These are phyloP conservation scores for Rostrohypoxylon terebratum DNA, from an alignment of 495 filamentous ascomycete genomes.

Conservation along the genomic window DNA sequence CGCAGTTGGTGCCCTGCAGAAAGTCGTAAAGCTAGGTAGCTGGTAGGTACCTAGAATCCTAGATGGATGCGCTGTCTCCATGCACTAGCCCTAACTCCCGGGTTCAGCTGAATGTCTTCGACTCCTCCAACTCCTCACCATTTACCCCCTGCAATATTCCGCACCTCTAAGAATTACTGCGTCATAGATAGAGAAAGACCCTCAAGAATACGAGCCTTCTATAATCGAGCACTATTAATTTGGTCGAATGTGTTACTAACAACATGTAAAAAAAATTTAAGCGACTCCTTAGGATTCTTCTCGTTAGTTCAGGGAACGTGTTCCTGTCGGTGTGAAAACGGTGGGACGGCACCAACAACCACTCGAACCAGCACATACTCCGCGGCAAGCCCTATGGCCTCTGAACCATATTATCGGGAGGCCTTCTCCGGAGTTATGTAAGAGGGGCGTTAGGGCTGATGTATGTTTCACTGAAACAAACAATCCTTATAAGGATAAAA, in stretches of 20 bases:
- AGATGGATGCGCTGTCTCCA: conserved; percentile 19
- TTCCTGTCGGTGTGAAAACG: conserved; percentile 1
- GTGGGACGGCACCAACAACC: neutral
- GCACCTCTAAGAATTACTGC: neutral
- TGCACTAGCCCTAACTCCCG: conserved; percentile 19
- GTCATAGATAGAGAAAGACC: neutral
- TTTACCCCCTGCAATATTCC: neutral
- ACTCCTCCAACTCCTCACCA: neutral
- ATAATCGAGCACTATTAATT: neutral
- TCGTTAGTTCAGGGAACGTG: neutral
- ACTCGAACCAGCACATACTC: neutral
- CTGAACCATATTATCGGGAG: conserved; percentile 9
- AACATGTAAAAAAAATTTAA: neutral
- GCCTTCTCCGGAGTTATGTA: neutral
- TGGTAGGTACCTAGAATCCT: no score
- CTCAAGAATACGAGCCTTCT: neutral
- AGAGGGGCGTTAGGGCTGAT: conserved; percentile 19
- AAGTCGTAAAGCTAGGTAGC: conserved; percentile 12
- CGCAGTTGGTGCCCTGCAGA: conserved; percentile 11
- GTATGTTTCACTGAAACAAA: conserved; percentile 11
- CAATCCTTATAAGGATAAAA: neutral
- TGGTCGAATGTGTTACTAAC: neutral
- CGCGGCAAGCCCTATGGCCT: neutral
- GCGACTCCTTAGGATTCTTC: neutral
- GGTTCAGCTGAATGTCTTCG: conserved; percentile 1